Conservation (phyloP, 305 asterid genomes). For the Coffea humblotiana region DNA sequence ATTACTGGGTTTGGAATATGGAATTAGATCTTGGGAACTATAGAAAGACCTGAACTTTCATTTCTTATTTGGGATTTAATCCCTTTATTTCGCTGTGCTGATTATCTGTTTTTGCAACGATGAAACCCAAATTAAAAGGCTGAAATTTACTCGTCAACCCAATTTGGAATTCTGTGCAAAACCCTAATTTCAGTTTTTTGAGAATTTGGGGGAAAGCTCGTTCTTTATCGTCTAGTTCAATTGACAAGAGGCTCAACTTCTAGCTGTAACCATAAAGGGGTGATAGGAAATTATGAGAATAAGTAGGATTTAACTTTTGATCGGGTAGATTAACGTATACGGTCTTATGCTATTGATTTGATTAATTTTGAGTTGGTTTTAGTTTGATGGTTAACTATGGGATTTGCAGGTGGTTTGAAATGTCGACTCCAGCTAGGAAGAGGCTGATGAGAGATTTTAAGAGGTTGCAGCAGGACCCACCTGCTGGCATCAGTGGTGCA, state of each 20-base stretch:
- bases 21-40: conserved; percentile 16
- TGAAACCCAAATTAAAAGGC: no score
- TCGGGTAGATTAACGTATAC: neutral
- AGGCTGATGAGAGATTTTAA: conserved; percentile 89
- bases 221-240: neutral
- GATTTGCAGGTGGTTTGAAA: conserved; percentile 35
- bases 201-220: neutral
- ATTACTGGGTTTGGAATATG: neutral
- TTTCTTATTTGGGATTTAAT: neutral
- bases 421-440: conserved; percentile 88
- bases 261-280: neutral
- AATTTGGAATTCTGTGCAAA: neutral
- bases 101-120: neutral
- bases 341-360: neutral
- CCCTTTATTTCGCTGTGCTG: neutral
- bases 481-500: conserved; percentile 89
- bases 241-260: neutral
- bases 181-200: neutral
- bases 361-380: neutral
- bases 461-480: conserved; percentile 85
- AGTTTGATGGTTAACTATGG: conserved; percentile 8
- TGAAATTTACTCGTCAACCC: neutral
- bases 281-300: neutral
- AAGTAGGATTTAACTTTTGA: conserved; percentile 3
- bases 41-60: neutral